Conservation (phyloP, 2,329 filamentous ascomycete species). For the Ceratocystiopsis brevicomis region DNA sequence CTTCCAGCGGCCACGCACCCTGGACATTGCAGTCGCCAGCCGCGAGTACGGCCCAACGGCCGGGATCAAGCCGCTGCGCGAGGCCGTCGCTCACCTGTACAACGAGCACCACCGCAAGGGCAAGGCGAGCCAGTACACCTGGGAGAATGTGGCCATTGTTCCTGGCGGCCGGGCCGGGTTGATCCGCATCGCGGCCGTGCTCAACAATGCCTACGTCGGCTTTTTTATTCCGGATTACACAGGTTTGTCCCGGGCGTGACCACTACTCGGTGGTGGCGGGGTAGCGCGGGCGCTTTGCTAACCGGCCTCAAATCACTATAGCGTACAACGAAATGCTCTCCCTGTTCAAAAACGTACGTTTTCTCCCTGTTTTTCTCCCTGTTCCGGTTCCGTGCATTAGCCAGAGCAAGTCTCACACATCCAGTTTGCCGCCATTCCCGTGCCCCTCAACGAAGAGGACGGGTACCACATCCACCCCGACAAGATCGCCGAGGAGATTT, state of each 20-base stretch:
- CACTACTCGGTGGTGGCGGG: too few relatives aligned
- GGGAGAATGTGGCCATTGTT: slow-evolving; percentile 95
- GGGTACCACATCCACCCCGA: slow-evolving; percentile 86
- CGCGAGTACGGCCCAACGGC: slow-evolving; percentile 88
- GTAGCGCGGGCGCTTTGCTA: too few relatives aligned
- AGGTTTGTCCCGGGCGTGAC: slow-evolving; percentile 21
- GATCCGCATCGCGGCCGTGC: slow-evolving; percentile 83
- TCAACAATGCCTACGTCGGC: slow-evolving; percentile 79
- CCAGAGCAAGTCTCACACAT: not conserved
- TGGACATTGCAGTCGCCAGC: slow-evolving; percentile 60
- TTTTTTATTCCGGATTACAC: slow-evolving; percentile 96
- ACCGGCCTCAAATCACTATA: slow-evolving; percentile 16
- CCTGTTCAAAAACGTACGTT: slow-evolving; percentile 65
- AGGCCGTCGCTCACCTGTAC: slow-evolving; percentile 80
- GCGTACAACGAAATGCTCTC: slow-evolving; percentile 97
- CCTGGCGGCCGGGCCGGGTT: slow-evolving; percentile 81
- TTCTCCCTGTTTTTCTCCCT: not conserved
- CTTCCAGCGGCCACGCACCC: slow-evolving; percentile 61
- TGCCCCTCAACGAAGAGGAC: slow-evolving; percentile 67
- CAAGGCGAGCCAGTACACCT: slow-evolving; percentile 78
- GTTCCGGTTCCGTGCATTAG: not conserved
- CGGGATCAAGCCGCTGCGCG: slow-evolving; percentile 76
- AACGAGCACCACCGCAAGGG: slow-evolving; percentile 81
- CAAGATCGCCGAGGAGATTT: slow-evolving; percentile 82
- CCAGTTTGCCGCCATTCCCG: slow-evolving; percentile 69